These are phyloP conservation scores for Nitzschia inconspicua DNA, from an alignment of 108 stramenopile species.

Conservation along the genomic window DNA sequence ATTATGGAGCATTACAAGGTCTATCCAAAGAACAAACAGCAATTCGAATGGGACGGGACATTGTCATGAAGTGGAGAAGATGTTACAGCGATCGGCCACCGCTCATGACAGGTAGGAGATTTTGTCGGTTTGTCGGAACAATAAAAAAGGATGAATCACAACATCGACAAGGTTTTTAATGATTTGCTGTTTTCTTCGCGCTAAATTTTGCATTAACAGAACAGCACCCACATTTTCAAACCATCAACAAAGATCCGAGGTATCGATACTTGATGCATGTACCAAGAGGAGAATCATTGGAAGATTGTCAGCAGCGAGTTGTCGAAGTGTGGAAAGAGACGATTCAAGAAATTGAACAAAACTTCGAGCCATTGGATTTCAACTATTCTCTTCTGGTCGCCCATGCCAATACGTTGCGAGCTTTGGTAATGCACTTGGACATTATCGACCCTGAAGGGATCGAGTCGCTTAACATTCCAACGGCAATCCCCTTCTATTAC, in stretches of 20 bases:
- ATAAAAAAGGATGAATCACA: conserved; percentile 7
- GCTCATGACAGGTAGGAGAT: conserved; percentile 26
- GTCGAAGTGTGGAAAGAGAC: conserved; percentile 17
- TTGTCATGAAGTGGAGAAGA: conserved; percentile 25
- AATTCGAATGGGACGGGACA: conserved; percentile 12
- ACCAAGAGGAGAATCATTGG: too few species aligned
- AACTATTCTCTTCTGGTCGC: conserved; percentile 41
- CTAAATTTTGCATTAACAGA: too few species aligned
- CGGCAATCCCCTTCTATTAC: conserved; percentile 60
- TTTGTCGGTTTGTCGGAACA: conserved; percentile 27
- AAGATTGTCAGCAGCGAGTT: conserved; percentile 31
- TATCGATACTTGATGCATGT: conserved; percentile 1
- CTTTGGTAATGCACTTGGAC: conserved; percentile 57
- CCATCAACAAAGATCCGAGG: conserved; percentile 11
- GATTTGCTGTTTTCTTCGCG: too few species aligned
- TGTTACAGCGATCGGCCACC: conserved; percentile 24
- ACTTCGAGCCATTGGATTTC: too few species aligned
- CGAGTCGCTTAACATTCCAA: conserved; percentile 52
- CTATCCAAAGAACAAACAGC: conserved; percentile 55
- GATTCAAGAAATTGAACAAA: too few species aligned
- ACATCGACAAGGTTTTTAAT: conserved; percentile 9
- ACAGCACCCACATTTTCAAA: too few species aligned
- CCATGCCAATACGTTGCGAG: too few species aligned
- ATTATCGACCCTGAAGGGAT: conserved; percentile 37
- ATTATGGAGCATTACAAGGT: conserved; percentile 57